Base-by-base conservation (phyloP, 306 rosid genomes). In the Canavalia gladiata region DNA sequence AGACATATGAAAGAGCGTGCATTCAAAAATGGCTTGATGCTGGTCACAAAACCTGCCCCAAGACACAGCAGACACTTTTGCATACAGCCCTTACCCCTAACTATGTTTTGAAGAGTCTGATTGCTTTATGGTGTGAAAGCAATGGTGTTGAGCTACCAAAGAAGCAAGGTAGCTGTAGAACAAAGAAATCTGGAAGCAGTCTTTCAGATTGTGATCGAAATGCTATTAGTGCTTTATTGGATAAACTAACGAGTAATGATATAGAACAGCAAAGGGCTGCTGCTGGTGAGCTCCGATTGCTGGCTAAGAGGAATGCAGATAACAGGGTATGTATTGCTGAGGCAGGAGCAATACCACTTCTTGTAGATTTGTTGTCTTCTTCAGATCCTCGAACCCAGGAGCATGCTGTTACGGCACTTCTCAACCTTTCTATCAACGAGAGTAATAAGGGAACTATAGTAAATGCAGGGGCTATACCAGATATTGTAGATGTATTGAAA, bases 21-120 rank as follows among this genome's bases (percentile, higher is more conserved):
- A 93, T 96, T 78, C 99, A 96, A 72, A 96, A 93, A 84, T 96
- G 99, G 99, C 87, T 96, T 75, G 97, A 96, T 82, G 97, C 97
- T 12, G 99, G 99, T 69, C 94, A 96, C 80, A 93, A 86, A 84
- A 96, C 94, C 66, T 96, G 99, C 81, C 98, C 99, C 13, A 96
- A 93, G 88, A 89, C 99, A 39, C 99, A 96, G 87, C 99, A 89
- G 70, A 89, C 97, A 28, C 86, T 96, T 58, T 33, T 83, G 78
- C 99, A 93, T 78, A 89, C 97, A 10, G 99, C 99, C 75, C 88
- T 96, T 63, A 96, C 99, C 60, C 99, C 99, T 66, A 96, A 96
- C 84, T 96, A 96, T 39, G 98, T 91, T 84, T 87, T 96, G 88
- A 96, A 96, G 90, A 96, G 99, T 71, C 86, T 96, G 80, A 93